Base-by-base conservation (phyloP, 1,139 yeast genomes). In the Scheffersomyces illinoinensis region DNA sequence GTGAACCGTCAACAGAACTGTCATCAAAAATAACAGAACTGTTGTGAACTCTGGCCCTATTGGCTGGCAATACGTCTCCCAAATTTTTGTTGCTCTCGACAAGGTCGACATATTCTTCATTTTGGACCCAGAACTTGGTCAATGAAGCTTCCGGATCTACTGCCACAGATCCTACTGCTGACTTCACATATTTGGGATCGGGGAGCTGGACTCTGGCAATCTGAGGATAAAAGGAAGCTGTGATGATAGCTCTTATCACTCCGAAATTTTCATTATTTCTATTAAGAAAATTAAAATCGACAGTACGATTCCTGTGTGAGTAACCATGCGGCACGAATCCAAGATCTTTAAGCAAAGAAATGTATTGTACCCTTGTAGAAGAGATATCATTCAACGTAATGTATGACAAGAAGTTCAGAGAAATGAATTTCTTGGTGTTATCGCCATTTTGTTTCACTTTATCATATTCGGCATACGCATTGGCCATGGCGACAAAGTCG, bases 171-270 rank as follows among this genome's bases (percentile, higher is more conserved):
- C 99, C 99, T 1, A 87, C 83, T 47, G 88, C 77, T 1, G 92
- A 86, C 53, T 87, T 84, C 56, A 87, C 78, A 69, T 78, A 95
- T 66, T 90, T 91, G 7, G 93, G 86, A 62, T 91, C 93, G 0
- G 98, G 98, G 47, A 86, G 77, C 64, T 89, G 92, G 4, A 92
- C 91, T 61, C 93, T 82, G 0, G 96, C 93, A 49, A 92, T 78
- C 57, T 90, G 89, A 0, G 98, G 98, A 66, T 89, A 90, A 66
- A 88, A 85, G 0, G 97, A 83, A 2, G 97, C 96, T 0, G 96
- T 87, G 24, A 93, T 75, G 0, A 93, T 81, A 0, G 97, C 85
- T 49, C 87, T 79, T 4, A 92, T 68, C 1, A 93, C 76, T 5
- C 81, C 72, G 51, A 74, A 73, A 64, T 88, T 88, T 1, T 69